These are phyloP conservation scores for Alisma plantagoaquatica DNA, from an alignment of 106 monocot genomes.

Conservation along the genomic window DNA sequence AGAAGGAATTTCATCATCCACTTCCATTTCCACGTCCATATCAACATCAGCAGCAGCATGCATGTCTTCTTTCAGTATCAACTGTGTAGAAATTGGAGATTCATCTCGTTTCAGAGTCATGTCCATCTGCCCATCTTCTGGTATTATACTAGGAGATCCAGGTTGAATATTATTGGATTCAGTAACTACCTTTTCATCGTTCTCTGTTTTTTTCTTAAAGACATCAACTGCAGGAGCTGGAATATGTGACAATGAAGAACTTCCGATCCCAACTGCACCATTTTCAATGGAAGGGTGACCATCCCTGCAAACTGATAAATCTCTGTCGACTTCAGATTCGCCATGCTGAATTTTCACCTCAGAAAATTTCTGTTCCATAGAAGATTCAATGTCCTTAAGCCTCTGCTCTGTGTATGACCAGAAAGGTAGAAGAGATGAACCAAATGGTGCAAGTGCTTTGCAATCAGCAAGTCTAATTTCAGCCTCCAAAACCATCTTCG, in stretches of 20 bases:
- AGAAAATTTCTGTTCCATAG: slow-evolving; percentile 36
- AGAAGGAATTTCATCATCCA: slow-evolving; percentile 59
- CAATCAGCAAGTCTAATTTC: slow-evolving; percentile 83
- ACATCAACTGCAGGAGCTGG: not conserved
- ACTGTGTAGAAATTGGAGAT: not conserved
- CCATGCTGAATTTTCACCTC: not conserved
- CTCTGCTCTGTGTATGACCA: slow-evolving; percentile 76
- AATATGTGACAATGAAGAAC: not conserved
- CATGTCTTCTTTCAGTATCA: slow-evolving; percentile 7
- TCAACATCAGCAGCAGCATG: slow-evolving; percentile 44
- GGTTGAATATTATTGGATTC: not conserved
- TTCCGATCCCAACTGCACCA: not conserved
- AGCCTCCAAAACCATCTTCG: slow-evolving; percentile 41
- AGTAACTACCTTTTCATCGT: slow-evolving; percentile 6
- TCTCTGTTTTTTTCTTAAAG: not conserved
- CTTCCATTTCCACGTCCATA: slow-evolving; percentile 99
- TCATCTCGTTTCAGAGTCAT: slow-evolving; percentile 1
- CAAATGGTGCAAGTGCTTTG: slow-evolving; percentile 68
- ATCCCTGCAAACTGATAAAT: not conserved
- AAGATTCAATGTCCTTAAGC: slow-evolving; percentile 53
- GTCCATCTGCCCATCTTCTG: slow-evolving; percentile 6
- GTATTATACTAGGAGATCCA: slow-evolving; percentile 1
- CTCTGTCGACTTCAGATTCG: slow-evolving; percentile 2
- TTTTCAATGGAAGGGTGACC: not conserved
- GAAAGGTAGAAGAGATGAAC: slow-evolving; percentile 78